phyloP scores from a whole-genome alignment of 805 yeast genomes.

The Nakazawaea ernobii region DNA sequence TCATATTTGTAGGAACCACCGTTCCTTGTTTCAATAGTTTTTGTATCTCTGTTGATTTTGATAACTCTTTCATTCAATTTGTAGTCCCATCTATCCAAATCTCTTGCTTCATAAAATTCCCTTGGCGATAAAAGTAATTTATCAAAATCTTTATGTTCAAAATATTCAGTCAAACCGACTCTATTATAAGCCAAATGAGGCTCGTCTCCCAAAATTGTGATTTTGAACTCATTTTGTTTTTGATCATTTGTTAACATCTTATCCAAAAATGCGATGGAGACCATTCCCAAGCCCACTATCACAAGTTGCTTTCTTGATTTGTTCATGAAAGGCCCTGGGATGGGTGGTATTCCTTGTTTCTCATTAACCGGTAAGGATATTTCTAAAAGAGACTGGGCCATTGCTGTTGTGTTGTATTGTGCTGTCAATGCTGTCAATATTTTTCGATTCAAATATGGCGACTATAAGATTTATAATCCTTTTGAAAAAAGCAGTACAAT shows the following conservation, averaged over 20 bases:
- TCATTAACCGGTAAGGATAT: not conserved
- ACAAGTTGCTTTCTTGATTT: slow-evolving; percentile 19
- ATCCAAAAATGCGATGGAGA: slow-evolving; percentile 28
- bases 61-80: slow-evolving; percentile 19
- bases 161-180: slow-evolving; percentile 28
- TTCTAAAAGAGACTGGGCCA: slow-evolving; percentile 1
- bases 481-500: too few relatives aligned
- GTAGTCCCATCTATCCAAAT: slow-evolving; percentile 19
- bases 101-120: slow-evolving; percentile 20
- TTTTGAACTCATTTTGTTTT: slow-evolving; percentile 19
- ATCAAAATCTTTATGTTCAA: slow-evolving; percentile 21
- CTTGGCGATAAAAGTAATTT: slow-evolving; percentile 22
- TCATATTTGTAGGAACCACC: slow-evolving; percentile 19
- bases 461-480: too few relatives aligned
- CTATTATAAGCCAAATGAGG: slow-evolving; percentile 30
- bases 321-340: slow-evolving; percentile 12
- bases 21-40: slow-evolving; percentile 14
- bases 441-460: too few relatives aligned
- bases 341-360: slow-evolving; percentile 17
- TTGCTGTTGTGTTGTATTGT: not conserved
- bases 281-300: slow-evolving; percentile 32
- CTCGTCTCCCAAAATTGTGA: slow-evolving; percentile 29
- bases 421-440: not conserved
- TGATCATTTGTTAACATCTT: slow-evolving; percentile 28
- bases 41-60: slow-evolving; percentile 13